Base-by-base conservation (phyloP, 2,329 filamentous ascomycete genomes). In the Pseudogymnoascus sp. region DNA sequence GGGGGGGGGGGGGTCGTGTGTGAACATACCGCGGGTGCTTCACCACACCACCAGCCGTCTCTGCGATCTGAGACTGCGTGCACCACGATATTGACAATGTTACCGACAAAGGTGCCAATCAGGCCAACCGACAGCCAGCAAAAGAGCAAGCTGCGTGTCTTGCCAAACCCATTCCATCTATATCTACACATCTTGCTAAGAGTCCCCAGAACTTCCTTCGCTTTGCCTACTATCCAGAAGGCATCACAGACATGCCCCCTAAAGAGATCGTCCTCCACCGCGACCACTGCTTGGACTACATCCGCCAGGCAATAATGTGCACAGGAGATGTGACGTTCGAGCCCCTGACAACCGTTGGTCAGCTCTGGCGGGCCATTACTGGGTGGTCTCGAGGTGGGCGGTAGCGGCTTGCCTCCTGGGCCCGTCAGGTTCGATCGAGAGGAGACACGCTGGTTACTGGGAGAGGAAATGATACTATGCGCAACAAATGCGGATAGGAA, bases 331-430 rank as follows among this genome's bases (percentile, higher is more conserved):
- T 55, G 15, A 64, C 64, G 3, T 59, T 65, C 51, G 63, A 65
- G 63, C 60, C 60, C 31, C 36, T 63, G 25, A 64, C 36, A 10
- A 39, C n/a, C 66, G 76, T 75, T 58, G 76, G 71, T 75, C 78
- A 69, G 74, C 77, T 74, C 76, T 78, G 67, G 74, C 75, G 72
- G 72, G 81, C 73, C 76, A 79, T 76, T 79, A 84, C 72, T 86
- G 89, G 64, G 51, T 27, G 51, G 51, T 38, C 51, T 80, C 83
- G 59, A 79, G 73, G n/a, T 67, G 9, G 64, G 68, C 39, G 91
- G 92, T 61, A 97, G 79, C 35, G 91, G 91, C 74, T 95, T 92
- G 67, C 92, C 93, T 62, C 91, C 92, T 1, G 92, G 92, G n/a
- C 92, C 92, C 61, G 81, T 86, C 66, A 83, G 75, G 33, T 66